Conservation (phyloP, 2,329 filamentous ascomycete genomes). For the Magnaporthiopsis poae region DNA sequence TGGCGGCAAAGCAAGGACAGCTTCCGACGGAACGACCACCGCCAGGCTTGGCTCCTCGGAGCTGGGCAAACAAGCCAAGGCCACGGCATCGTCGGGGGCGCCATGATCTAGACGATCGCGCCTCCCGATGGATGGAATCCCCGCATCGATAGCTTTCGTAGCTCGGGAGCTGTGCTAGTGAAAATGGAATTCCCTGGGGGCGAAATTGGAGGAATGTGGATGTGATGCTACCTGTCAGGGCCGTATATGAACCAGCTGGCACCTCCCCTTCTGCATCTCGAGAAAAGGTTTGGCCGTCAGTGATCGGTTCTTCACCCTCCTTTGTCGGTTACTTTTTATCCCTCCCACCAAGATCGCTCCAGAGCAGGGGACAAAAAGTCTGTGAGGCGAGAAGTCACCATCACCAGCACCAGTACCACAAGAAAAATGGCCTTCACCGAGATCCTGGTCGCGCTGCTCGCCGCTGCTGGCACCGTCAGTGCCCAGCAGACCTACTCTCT, state of each 20-base stretch:
- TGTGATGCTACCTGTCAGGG: too few relatives aligned
- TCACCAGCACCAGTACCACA: not conserved
- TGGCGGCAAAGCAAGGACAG: not conserved
- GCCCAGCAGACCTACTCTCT: not conserved
- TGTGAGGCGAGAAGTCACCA: not conserved
- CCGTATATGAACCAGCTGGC: not conserved
- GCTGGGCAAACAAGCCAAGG: not conserved
- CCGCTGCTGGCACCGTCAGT: not conserved
- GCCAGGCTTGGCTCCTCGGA: not conserved
- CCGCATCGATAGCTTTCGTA: not conserved
- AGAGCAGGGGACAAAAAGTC: not conserved
- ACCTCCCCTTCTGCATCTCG: not conserved
- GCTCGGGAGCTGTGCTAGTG: not conserved
- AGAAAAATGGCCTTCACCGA: slow-evolving; percentile 1
- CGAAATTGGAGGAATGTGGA: not conserved
- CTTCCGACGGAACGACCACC: not conserved
- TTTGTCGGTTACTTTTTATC: not conserved
- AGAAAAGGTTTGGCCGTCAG: not conserved
- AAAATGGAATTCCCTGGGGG: not conserved
- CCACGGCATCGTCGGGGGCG: not conserved
- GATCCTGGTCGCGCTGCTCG: not conserved
- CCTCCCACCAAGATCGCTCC: not conserved
- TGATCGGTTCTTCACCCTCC: not conserved
- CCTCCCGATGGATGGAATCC: not conserved
- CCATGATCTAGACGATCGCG: not conserved